Conservation (phyloP, 2,329 filamentous ascomycete species). For the Xylaria polymorpha region DNA sequence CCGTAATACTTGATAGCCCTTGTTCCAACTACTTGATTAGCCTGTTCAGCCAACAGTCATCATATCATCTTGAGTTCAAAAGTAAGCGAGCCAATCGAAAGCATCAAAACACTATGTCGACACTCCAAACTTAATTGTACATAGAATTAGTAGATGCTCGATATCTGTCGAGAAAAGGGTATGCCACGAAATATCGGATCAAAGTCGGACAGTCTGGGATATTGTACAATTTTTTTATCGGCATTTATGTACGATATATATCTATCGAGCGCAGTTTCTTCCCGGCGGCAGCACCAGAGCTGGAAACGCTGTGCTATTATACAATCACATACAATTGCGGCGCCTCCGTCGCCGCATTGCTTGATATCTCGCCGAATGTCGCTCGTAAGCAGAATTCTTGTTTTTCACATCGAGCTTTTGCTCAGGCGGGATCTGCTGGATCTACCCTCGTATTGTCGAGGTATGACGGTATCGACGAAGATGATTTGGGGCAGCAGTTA, state of each 20-base stretch:
- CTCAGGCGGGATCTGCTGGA: not conserved
- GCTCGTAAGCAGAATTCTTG: too few relatives aligned
- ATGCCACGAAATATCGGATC: not conserved
- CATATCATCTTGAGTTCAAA: not conserved
- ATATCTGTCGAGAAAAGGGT: not conserved
- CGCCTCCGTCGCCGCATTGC: not conserved
- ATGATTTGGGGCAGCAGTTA: slow-evolving; percentile 36
- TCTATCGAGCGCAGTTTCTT: slow-evolving; percentile 22
- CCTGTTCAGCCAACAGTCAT: not conserved
- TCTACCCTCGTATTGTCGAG: not conserved
- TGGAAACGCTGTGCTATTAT: slow-evolving; percentile 49
- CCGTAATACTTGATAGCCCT: not conserved
- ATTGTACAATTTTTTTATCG: slow-evolving; percentile 27
- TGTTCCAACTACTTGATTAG: not conserved
- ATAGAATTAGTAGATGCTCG: not conserved
- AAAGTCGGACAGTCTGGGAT: not conserved
- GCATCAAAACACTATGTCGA: not conserved
- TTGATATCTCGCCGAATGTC: not conserved
- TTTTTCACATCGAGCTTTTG: not conserved
- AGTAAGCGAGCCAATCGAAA: not conserved
- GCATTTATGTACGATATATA: slow-evolving; percentile 26
- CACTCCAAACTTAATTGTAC: not conserved
- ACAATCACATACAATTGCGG: slow-evolving; percentile 29
- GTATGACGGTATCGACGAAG: not conserved
- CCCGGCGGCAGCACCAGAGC: slow-evolving; percentile 36